Evolutionary conservation across 1,284 basidiomycete species (phyloP), one percentile per base, ranked within the genome.

Genomic region (Pterulicium gracile): DNA sequence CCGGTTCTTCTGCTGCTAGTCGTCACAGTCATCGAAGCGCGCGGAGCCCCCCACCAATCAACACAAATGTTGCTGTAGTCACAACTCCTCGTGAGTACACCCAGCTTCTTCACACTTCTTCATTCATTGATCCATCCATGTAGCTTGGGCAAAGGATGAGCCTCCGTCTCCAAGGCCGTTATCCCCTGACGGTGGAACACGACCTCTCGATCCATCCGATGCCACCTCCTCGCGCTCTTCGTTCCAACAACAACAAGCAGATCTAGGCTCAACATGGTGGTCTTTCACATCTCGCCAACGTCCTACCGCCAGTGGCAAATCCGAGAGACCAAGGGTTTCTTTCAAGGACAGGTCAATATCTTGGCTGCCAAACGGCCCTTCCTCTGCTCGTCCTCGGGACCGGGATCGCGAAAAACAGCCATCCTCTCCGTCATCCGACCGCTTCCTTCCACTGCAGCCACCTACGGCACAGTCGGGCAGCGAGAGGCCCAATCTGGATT

Each of bases 71-170:
- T 27, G 70, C 71, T 1, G 76, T 88, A 48, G 64, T 86, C 47
- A 86, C 83, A 47, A 65, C 72, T 36, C 85, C 85, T 51, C 85
- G 85, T 88, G 58, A 55, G 79, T 70, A 20, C 45, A 53, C 14
- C 40, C 42, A 43, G 46, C 47, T 47, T 43, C 43, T 45, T 45
- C 47, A 36, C 46, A 44, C 48, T n/a, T 47, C 52, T 52, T 45
- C 51, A 49, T 49, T 49, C 50, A 50, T 54, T 32, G 48, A 47
- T 44, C 36, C 46, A 49, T 46, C 24, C 43, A 32, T 53, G 4
- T 52, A 88, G 85, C 86, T 47, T 88, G 86, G 86, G 86, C 85
- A 5, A 72, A 75, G 54, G 81, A 88, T 58, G 86, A 88, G 55
- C 84, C 85, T 2, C 81, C 83, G 4, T 86, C 84, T 0, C 83